These are phyloP conservation scores for Aspergillus clavatus DNA, from an alignment of 2,329 filamentous ascomycete species.

Conservation along the genomic window DNA sequence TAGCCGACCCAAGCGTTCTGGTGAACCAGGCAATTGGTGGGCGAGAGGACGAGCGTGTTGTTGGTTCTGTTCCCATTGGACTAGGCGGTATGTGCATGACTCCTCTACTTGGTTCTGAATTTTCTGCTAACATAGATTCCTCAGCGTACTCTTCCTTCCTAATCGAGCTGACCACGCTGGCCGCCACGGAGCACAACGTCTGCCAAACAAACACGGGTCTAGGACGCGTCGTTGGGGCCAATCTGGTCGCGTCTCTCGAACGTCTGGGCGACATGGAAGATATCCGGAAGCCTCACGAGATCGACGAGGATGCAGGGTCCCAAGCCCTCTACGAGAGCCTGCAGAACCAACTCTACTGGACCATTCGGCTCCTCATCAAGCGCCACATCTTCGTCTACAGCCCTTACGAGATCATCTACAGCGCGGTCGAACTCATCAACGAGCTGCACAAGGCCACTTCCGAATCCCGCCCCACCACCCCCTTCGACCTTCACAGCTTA, in stretches of 20 bases:
- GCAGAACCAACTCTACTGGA: conserved; percentile 41
- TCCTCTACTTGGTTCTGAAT: background rate
- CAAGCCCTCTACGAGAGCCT: conserved; percentile 33
- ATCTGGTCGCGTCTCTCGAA: conserved; percentile 34
- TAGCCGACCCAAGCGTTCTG: conserved; percentile 37
- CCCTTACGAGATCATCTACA: conserved; percentile 39
- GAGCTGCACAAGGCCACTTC: conserved; percentile 35
- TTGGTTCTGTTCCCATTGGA: conserved; percentile 33
- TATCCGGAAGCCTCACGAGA: conserved; percentile 26
- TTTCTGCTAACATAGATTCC: conserved; percentile 6
- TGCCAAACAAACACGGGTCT: conserved; percentile 34
- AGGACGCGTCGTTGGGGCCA: conserved; percentile 34
- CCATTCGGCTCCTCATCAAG: conserved; percentile 38
- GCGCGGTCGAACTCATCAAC: conserved; percentile 37
- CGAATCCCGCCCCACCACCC: conserved; percentile 30
- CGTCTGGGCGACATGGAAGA: conserved; percentile 36
- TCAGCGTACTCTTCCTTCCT: conserved; percentile 37
- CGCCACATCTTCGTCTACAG: conserved; percentile 41
- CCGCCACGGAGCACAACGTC: conserved; percentile 29
- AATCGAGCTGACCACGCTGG: conserved; percentile 33
- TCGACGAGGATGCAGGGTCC: conserved; percentile 21
- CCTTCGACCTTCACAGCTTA: conserved; percentile 40
- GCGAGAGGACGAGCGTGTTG: conserved; percentile 35
- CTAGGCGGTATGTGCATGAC: conserved; percentile 33
- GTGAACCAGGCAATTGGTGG: conserved; percentile 35